Conservation (phyloP, 2,329 filamentous ascomycete species). For the Diaporthe sp. region DNA sequence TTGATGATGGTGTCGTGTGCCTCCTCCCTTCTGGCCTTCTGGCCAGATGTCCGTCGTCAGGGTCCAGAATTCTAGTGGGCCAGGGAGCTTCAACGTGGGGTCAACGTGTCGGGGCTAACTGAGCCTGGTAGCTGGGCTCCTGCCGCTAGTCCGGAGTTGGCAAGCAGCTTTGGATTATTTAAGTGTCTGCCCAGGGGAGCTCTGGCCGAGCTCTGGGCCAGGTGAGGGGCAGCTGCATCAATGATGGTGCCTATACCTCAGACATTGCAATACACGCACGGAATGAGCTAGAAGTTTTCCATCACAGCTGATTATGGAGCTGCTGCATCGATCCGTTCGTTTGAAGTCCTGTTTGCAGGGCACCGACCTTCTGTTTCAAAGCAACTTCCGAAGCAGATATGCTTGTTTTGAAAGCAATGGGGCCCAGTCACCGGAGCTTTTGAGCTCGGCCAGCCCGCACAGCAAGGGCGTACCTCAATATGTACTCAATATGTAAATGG, state of each 20-base stretch:
- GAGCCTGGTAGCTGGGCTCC: constrained; percentile 24
- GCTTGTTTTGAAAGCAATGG: not conserved
- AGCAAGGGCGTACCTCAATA: not conserved
- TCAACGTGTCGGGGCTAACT: constrained; percentile 27
- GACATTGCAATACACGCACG: not conserved
- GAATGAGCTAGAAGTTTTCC: not conserved
- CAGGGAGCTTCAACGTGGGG: constrained; percentile 37
- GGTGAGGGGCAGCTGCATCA: constrained; percentile 13
- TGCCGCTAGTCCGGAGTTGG: constrained; percentile 25
- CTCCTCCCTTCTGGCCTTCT: constrained; percentile 33
- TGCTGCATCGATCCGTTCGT: not conserved
- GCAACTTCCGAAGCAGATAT: not conserved
- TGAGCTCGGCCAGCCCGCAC: not conserved
- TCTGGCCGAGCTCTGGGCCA: not conserved
- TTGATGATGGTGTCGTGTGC: constrained; percentile 40
- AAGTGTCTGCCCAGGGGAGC: not conserved
- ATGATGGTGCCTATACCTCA: not conserved
- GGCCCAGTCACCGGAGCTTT: not conserved
- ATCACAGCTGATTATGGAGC: not conserved
- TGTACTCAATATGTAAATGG: too few relatives aligned
- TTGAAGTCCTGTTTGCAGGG: not conserved
- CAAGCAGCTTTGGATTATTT: constrained; percentile 11
- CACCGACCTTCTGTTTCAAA: not conserved
- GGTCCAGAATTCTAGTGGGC: constrained; percentile 37
- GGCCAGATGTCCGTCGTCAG: constrained; percentile 39